phyloP scores from a whole-genome alignment of 2,329 filamentous ascomycete species.

The Metarhizium robertsii region DNA sequence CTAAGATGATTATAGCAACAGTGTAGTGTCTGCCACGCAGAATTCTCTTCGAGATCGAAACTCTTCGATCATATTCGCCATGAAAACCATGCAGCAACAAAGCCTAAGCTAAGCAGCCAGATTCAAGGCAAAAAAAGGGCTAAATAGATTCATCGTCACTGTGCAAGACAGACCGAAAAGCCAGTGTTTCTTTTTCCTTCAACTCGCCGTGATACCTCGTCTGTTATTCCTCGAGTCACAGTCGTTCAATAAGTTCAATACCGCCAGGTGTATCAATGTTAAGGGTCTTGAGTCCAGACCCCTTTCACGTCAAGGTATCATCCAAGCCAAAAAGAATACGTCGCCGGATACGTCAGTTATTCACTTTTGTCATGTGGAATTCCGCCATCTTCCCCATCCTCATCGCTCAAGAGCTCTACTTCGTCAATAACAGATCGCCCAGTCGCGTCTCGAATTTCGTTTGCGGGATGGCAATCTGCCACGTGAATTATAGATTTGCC shows the following conservation, averaged over 20 bases:
- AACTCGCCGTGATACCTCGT: not conserved
- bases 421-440: conserved; percentile 74
- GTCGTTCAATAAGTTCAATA: not conserved
- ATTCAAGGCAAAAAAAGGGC: conserved; percentile 24
- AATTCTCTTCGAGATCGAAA: conserved; percentile 54
- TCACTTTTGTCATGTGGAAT: conserved; percentile 10
- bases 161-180: not conserved
- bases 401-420: conserved; percentile 80
- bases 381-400: conserved; percentile 38
- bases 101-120: conserved; percentile 18
- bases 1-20: conserved; percentile 18
- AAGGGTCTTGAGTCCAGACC: not conserved
- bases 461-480: conserved; percentile 56
- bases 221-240: not conserved
- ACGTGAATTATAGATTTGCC: conserved; percentile 84
- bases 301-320: not conserved
- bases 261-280: not conserved
- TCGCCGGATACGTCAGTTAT: not conserved
- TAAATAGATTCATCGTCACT: not conserved
- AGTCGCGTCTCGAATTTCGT: conserved; percentile 43
- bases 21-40: conserved; percentile 35
- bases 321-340: not conserved
- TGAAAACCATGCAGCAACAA: conserved; percentile 51
- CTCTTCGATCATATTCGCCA: conserved; percentile 67
- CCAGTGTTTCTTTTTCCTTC: not conserved